Conservation (phyloP, 257 asterid species). For the Solanum pimpinellifolium region DNA sequence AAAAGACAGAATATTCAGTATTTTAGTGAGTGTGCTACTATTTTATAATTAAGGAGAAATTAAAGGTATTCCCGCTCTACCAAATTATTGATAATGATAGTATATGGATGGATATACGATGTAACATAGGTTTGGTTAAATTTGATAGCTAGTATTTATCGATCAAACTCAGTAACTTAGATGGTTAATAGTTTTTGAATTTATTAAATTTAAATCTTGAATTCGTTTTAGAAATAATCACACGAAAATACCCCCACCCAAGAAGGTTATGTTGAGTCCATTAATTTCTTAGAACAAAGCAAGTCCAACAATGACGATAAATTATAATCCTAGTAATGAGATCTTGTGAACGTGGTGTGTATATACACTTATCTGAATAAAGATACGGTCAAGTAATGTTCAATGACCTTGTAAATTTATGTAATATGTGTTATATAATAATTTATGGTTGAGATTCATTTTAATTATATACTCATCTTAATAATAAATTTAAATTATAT, state of each 20-base stretch:
- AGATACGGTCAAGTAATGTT: no score
- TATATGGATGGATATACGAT: neutral
- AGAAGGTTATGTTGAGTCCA: neutral
- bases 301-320: no score
- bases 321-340: neutral
- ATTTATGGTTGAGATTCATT: no score
- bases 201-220: neutral
- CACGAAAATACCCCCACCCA: neutral
- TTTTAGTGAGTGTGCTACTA: neutral
- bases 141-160: neutral
- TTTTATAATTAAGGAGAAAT: neutral
- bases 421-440: no score
- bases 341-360: neutral
- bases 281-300: neutral
- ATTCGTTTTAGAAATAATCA: neutral
- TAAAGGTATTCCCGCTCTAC: neutral
- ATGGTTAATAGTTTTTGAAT: neutral
- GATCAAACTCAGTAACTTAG: neutral
- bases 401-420: no score
- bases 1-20: neutral
- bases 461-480: no score
- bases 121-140: neutral
- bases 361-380: no score
- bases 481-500: no score
- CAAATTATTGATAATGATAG: neutral